Evolutionary conservation across 176 grass and related monocot species (phyloP).

Genomic region (Carex cristatella): DNA sequence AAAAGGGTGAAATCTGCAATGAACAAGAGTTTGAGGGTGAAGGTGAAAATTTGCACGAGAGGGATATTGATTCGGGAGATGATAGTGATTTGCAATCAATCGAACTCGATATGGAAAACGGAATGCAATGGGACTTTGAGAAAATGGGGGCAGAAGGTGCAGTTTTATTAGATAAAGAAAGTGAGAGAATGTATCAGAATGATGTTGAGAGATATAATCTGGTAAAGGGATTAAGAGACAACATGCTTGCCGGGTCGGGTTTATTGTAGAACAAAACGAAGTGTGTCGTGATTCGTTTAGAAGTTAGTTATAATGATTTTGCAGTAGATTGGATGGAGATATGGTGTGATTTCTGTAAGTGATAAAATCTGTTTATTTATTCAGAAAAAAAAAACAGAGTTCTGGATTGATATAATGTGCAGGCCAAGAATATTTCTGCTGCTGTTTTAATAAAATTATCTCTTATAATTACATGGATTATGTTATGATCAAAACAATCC

Average conservation of each 20-base stretch:
- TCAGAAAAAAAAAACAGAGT: background rate
- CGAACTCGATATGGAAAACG: constrained; percentile 71
- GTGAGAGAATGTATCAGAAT: constrained; percentile 33
- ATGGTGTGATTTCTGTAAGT: background rate
- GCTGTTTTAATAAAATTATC: background rate
- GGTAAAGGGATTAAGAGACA: constrained; percentile 73
- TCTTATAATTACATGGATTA: background rate
- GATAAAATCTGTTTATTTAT: constrained; percentile 1
- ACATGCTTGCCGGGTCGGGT: constrained; percentile 62
- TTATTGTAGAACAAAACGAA: constrained; percentile 34
- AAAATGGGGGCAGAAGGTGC: constrained; percentile 23
- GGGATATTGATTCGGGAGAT: constrained; percentile 27
- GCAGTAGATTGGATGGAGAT: constrained; percentile 3
- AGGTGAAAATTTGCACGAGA: background rate
- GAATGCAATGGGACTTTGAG: constrained; percentile 19
- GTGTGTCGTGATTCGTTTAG: background rate
- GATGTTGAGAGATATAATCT: constrained; percentile 66
- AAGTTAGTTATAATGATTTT: background rate
- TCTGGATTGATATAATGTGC: constrained; percentile 10
- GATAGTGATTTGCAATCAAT: constrained; percentile 76
- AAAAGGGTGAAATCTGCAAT: constrained; percentile 9
- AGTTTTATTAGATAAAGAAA: constrained; percentile 16
- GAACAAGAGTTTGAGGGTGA: background rate
- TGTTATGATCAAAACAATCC: background rate
- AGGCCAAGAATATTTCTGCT: background rate